Evolutionary conservation across 1,284 basidiomycete genomes (phyloP).

Genomic region (Boletus smithii): DNA sequence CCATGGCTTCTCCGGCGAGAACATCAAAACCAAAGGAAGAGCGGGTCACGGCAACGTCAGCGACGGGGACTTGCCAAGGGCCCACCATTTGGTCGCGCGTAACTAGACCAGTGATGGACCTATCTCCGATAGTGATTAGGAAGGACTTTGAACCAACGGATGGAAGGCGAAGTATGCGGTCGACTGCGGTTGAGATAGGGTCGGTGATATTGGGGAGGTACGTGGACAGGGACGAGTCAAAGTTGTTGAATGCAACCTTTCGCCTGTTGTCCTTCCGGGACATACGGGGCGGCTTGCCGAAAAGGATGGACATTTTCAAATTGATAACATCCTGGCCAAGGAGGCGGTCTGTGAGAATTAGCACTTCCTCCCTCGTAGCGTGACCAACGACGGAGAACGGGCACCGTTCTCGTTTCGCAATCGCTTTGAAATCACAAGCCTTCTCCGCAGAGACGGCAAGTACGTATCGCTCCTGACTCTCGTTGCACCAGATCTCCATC

Average conservation of each 20-base stretch:
- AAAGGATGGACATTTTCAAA: conserved; percentile 92
- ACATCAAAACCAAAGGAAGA: conserved; percentile 92
- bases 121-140: conserved; percentile 97
- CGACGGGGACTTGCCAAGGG: conserved; percentile 97
- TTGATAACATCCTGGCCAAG: conserved; percentile 80
- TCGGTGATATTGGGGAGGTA: conserved; percentile 56
- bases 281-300: conserved; percentile 96
- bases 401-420: conserved; percentile 88
- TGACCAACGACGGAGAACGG: conserved; percentile 90
- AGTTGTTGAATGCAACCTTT: conserved; percentile 48
- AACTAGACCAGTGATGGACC: conserved; percentile 91
- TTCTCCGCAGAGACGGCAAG: conserved; percentile 74
- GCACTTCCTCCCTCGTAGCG: conserved; percentile 77
- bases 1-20: conserved; percentile 90
- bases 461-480: conserved; percentile 97
- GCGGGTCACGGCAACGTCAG: conserved; percentile 95
- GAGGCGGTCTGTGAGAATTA: conserved; percentile 89
- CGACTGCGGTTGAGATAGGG: conserved; percentile 60
- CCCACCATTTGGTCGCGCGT: conserved; percentile 99
- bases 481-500: conserved; percentile 99
- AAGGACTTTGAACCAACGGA: conserved; percentile 95
- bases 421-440: conserved; percentile 62
- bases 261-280: conserved; percentile 68
- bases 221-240: conserved; percentile 69
- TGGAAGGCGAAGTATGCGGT: conserved; percentile 87